A percentile compares a stretch with the other conserved stretches of the same genome.
Conservation (phyloP, 257 asterid species). For the Primulina huaijiensis region DNA sequence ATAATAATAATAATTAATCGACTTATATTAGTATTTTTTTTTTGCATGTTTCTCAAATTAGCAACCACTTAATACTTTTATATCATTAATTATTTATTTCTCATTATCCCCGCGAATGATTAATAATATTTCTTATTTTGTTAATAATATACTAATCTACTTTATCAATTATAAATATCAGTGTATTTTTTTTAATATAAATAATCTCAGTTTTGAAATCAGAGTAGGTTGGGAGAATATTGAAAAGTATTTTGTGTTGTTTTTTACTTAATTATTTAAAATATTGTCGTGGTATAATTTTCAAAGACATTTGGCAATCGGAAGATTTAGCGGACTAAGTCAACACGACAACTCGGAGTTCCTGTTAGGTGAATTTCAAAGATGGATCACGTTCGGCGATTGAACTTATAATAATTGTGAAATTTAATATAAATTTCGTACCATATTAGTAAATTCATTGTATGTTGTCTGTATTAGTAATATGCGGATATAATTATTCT, state of each 20-base stretch:
- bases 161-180: not conserved
- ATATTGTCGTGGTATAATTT: not conserved
- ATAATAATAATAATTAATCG: no score
- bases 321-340: not conserved
- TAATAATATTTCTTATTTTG: not conserved
- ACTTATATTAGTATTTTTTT: no score
- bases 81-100: no score
- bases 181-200: no score
- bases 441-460: no score
- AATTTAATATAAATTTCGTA: no score
- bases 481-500: no score
- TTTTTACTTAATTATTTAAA: not conserved
- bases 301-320: conserved; percentile 9
- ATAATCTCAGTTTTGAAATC: no score
- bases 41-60: not conserved
- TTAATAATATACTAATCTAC: not conserved
- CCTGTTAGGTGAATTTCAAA: not conserved
- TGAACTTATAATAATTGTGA: not conserved
- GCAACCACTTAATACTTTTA: not conserved
- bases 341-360: conserved; percentile 2
- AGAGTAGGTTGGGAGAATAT: conserved; percentile 24
- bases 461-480: no score
- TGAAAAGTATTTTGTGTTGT: conserved; percentile 1
- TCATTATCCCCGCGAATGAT: not conserved
- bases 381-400: not conserved